These are phyloP conservation scores for Aureobasidium sp. DNA, from an alignment of 2,329 filamentous ascomycete species.

Conservation along the genomic window DNA sequence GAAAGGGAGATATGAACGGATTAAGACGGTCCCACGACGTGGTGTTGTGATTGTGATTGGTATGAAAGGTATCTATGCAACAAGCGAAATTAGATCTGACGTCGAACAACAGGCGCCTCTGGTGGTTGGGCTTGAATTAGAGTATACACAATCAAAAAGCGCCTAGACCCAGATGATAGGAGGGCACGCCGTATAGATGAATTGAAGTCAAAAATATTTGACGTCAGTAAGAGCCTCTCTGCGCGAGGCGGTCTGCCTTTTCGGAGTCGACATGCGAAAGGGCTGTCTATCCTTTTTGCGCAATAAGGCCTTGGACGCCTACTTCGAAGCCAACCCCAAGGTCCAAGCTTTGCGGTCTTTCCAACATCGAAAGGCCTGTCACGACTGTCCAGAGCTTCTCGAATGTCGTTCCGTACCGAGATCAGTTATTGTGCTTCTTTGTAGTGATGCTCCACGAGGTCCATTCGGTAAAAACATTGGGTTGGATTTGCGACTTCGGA, in stretches of 20 bases:
- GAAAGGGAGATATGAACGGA: constrained; percentile 14
- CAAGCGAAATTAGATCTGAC: constrained; percentile 8
- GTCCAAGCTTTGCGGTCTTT: neutral
- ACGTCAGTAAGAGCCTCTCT: constrained; percentile 1
- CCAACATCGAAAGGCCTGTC: neutral
- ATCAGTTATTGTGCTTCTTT: constrained; percentile 20
- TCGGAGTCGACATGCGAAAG: neutral
- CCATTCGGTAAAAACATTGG: constrained; percentile 41
- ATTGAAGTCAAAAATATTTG: neutral
- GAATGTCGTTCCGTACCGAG: constrained; percentile 8
- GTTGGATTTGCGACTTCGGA: constrained; percentile 35
- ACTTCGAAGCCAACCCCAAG: neutral
- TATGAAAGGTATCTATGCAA: constrained; percentile 10
- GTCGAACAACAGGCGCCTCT: neutral
- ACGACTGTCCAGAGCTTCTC: constrained; percentile 1
- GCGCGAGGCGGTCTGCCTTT: neutral
- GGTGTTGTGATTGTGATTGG: constrained; percentile 9
- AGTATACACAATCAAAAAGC: constrained; percentile 10
- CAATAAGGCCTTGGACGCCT: constrained; percentile 11
- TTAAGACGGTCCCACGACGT: neutral
- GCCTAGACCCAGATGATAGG: neutral
- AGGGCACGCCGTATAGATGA: neutral
- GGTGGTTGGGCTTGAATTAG: neutral
- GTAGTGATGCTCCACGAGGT: constrained; percentile 36
- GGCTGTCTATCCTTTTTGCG: neutral